Base-by-base conservation (phyloP, 1,139 yeast species). In the Saccharomyces hybrid region DNA sequence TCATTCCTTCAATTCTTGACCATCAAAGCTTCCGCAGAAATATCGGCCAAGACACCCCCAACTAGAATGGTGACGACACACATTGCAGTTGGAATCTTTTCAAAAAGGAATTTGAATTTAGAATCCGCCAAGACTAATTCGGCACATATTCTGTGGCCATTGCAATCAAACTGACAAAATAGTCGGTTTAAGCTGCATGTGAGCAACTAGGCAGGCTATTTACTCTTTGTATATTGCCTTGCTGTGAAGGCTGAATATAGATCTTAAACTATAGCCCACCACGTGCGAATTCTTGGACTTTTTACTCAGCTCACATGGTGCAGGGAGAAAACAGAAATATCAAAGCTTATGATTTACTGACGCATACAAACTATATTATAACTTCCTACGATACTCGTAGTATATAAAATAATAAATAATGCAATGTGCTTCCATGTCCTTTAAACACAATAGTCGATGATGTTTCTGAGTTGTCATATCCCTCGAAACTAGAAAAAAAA, bases 71-170 rank as follows among this genome's bases (percentile, higher is more conserved):
- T 80, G 67, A 90, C 90, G 69, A 87, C 86, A 64, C 78, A 68
- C 73, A 83, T 77, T 75, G 85, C 78, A 71, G 88, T 77, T 69
- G 79, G 72, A 74, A 86, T 82, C 81, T 86, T 86, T 86, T 84
- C 90, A 67, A 89, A 68, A 63, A 86, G 77, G 79, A 86, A 82
- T 76, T 85, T 91, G 70, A 86, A 76, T 64, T 85, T 93, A 70
- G 93, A 80, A 72, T 86, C 93, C 66, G 91, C 88, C 75, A 86
- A 83, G 80, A 86, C 86, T 74, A 86, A 80, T 72, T 93, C 89
- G 73, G 95, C 93, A 85, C 86, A 70, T 88, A 76, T 83, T 86
- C 91, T 73, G 82, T 78, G 74, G 93, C 84, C 89, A 84, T 84
- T 73, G 65, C 76, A 65, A 54, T 24, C 2, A 24, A 4, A 24